Evolutionary conservation across 2,329 filamentous ascomycete species (phyloP).

Genomic region (Apiospora sp.): DNA sequence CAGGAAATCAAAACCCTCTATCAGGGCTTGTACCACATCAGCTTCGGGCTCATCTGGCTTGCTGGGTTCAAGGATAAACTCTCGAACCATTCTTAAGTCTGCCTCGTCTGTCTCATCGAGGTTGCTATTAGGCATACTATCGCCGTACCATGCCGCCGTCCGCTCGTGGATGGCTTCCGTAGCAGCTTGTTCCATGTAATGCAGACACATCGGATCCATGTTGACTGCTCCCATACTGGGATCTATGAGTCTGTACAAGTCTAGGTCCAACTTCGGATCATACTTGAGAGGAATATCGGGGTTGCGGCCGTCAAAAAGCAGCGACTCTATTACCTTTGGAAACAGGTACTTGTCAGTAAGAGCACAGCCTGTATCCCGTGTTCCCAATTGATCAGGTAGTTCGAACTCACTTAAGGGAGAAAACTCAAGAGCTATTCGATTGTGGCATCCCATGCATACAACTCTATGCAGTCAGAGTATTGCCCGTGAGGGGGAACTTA

Average conservation of each 20-base stretch:
- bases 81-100: neutral
- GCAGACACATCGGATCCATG: neutral
- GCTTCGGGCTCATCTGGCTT: neutral
- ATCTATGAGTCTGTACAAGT: slow-evolving; percentile 5
- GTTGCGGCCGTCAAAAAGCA: neutral
- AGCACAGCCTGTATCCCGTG: neutral
- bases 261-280: neutral
- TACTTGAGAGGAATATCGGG: neutral
- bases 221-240: neutral
- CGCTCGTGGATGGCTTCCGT: neutral
- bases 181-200: neutral
- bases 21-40: neutral
- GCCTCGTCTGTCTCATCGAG: slow-evolving; percentile 14
- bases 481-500: neutral
- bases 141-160: slow-evolving; percentile 15
- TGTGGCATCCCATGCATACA: neutral
- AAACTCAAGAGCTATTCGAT: neutral
- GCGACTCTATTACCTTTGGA: neutral
- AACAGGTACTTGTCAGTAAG: neutral
- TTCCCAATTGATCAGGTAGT: neutral
- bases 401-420: neutral
- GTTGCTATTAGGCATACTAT: neutral
- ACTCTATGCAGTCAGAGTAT: neutral
- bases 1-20: neutral
- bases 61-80: slow-evolving; percentile 15